Base-by-base conservation (phyloP, 2,329 filamentous ascomycete genomes). In the Fusarium bulbicola region DNA sequence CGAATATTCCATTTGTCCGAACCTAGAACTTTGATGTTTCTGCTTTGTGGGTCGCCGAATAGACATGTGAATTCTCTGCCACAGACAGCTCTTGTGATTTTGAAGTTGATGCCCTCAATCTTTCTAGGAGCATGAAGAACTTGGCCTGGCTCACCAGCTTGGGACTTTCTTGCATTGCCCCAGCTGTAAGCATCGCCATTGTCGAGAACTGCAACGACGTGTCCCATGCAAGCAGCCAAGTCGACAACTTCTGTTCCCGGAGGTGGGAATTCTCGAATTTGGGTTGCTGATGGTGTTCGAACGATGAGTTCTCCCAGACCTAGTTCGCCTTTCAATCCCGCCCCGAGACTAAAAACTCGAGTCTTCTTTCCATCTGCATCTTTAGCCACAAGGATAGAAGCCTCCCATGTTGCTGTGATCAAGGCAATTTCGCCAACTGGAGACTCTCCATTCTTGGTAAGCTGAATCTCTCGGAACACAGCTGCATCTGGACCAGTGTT, bases 51-150 rank as follows among this genome's bases (percentile, higher is more conserved):
- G 8, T 84, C 81, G 9, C 87, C 87, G 43, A 93, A 86, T 10
- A 98, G 80, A 77, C 92, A 93, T 2, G 95, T 97, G 77, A 97
- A 95, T 70, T 98, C 94, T 70, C 93, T 90, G 14, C 95, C 95
- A 80, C 95, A 97, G 0, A 92, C 90, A 3, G 90, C 94, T 71
- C 89, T 87, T 18, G 82, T 81, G 5, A 91, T 92, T n/a, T 82
- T 83, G 80, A 97, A 97, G 8, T 82, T 79, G 26, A 89, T 80
- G 5, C 84, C 83, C 21, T 84, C 82, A 28, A 97, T 86, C 80
- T 86, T 91, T 15, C 88, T 84, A 10, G 94, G 94, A 21, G 77
- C 78, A 82, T 88, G 86, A 5, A 92, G 79, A 34, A 91, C 79
- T 11, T 83, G 84, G 34, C 83, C 82, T 1, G 87, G 87, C 46